Evolutionary conservation across 1,284 basidiomycete species (phyloP).

Genomic region (Marasmius fiardii): DNA sequence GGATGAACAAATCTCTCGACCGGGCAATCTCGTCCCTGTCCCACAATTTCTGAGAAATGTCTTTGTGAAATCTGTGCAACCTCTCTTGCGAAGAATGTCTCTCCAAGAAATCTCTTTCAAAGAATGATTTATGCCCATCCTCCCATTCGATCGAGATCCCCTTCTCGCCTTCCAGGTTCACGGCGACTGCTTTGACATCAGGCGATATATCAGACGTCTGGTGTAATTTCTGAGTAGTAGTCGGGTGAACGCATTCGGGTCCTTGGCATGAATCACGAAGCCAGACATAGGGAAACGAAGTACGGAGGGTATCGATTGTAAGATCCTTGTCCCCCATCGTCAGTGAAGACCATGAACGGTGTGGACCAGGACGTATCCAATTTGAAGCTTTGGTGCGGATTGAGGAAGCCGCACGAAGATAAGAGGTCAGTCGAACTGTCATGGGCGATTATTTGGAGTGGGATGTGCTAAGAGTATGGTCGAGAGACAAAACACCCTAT

Average conservation of each 20-base stretch:
- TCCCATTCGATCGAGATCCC: slow-evolving; percentile 56
- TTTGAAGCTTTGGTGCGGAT: background rate
- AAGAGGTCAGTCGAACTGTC: background rate
- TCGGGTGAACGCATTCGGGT: slow-evolving; percentile 60
- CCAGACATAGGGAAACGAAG: slow-evolving; percentile 22
- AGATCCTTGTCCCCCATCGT: slow-evolving; percentile 6
- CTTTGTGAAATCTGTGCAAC: slow-evolving; percentile 14
- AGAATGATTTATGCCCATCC: slow-evolving; percentile 57
- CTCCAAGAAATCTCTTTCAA: slow-evolving; percentile 44
- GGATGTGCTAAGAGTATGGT: too few relatives aligned
- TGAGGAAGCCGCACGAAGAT: background rate
- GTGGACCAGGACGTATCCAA: too few relatives aligned
- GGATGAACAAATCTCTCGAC: slow-evolving; percentile 9
- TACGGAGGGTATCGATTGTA: slow-evolving; percentile 15
- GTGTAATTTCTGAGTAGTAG: slow-evolving; percentile 77
- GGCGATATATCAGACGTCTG: slow-evolving; percentile 61
- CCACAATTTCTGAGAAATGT: slow-evolving; percentile 11
- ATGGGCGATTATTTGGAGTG: too few relatives aligned
- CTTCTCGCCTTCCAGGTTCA: slow-evolving; percentile 31
- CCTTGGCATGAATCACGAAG: slow-evolving; percentile 24
- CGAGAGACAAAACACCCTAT: too few relatives aligned
- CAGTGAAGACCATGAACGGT: slow-evolving; percentile 6
- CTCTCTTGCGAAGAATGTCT: slow-evolving; percentile 35
- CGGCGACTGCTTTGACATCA: slow-evolving; percentile 36
- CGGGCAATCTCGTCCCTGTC: slow-evolving; percentile 5